These are phyloP conservation scores for Chloris gayana DNA, from an alignment of 176 grass and related monocot genomes.

Conservation along the genomic window DNA sequence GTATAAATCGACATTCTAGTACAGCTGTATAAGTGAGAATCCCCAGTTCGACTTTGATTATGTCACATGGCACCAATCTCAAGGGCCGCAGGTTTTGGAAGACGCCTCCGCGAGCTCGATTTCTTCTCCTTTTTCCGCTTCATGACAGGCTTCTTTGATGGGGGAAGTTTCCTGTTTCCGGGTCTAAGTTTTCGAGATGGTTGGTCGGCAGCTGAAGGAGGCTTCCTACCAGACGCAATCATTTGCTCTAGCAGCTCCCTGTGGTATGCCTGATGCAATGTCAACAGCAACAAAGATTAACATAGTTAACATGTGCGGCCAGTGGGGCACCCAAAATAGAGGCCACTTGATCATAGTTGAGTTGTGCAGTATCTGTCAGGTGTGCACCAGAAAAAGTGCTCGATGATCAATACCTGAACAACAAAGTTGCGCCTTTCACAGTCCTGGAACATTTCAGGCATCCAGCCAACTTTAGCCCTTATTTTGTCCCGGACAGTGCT, in stretches of 20 bases:
- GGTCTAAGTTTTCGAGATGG: conserved; percentile 32
- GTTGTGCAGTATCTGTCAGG: neutral
- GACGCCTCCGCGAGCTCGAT: conserved; percentile 60
- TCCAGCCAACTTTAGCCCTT: conserved; percentile 75
- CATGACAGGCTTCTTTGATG: conserved; percentile 51
- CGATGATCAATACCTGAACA: conserved; percentile 60
- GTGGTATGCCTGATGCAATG: conserved; percentile 76
- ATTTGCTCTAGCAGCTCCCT: conserved; percentile 88
- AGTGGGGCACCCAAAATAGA: conserved; percentile 17
- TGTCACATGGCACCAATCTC: conserved; percentile 32
- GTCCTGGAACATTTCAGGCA: conserved; percentile 86
- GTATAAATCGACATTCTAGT: neutral
- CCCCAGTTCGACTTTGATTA: neutral
- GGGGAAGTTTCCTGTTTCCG: conserved; percentile 48
- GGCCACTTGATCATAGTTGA: neutral
- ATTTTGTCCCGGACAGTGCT: conserved; percentile 95
- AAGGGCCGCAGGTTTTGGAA: conserved; percentile 26
- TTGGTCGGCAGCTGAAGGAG: conserved; percentile 20
- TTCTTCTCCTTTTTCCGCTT: conserved; percentile 76
- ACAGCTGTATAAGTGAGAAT: neutral
- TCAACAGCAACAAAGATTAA: conserved; percentile 3
- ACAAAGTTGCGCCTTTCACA: conserved; percentile 95
- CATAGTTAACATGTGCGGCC: conserved; percentile 16
- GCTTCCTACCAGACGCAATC: conserved; percentile 44
- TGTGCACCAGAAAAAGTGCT: conserved; percentile 6